phyloP scores from a whole-genome alignment of 768 basidiomycete genomes.

The Lentinula sp. region DNA sequence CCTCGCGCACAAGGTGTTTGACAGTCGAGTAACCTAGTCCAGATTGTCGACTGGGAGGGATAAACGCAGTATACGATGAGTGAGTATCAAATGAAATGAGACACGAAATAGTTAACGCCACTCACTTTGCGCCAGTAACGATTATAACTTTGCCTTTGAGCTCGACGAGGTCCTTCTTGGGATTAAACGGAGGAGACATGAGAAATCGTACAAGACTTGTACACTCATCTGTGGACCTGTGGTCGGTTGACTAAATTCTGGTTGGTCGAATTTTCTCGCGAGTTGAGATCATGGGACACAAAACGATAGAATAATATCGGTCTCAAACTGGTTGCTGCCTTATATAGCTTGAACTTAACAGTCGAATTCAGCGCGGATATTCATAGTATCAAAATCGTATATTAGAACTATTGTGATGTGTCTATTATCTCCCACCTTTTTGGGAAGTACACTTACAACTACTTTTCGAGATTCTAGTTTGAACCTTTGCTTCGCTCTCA shows the following conservation, averaged over 20 bases:
- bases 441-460: neutral
- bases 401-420: no score
- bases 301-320: no score
- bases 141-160: conserved; percentile 22
- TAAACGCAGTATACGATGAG: neutral
- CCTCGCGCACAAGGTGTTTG: conserved; percentile 29
- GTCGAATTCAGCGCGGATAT: no score
- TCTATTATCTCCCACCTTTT: no score
- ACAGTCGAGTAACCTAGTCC: conserved; percentile 36
- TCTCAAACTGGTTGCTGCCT: no score
- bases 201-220: neutral
- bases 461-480: conserved; percentile 35
- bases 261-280: no score
- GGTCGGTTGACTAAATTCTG: no score
- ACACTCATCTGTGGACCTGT: neutral
- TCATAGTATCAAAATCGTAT: no score
- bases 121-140: conserved; percentile 24
- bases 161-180: conserved; percentile 19
- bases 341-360: no score
- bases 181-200: conserved; percentile 1
- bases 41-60: neutral
- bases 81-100: no score
- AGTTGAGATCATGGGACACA: no score
- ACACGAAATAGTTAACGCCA: neutral
- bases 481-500: conserved; percentile 35